Conservation (phyloP, 2,329 filamentous ascomycete species). For the Ascochyta pisi region DNA sequence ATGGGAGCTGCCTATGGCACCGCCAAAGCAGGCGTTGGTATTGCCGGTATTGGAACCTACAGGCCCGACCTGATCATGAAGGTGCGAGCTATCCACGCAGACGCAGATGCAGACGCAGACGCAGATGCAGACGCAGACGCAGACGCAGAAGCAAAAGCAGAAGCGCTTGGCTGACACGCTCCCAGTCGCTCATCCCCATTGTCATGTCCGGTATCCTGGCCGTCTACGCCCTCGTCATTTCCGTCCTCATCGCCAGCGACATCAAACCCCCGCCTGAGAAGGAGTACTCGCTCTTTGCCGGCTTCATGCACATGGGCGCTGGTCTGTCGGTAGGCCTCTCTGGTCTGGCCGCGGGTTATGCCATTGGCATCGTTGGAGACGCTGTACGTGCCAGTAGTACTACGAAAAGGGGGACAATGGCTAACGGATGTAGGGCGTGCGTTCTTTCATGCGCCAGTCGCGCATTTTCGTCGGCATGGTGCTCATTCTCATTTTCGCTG, state of each 20-base stretch:
- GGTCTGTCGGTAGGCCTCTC: slow-evolving; percentile 75
- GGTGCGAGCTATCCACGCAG: slow-evolving; percentile 56
- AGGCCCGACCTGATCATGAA: slow-evolving; percentile 91
- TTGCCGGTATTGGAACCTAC: slow-evolving; percentile 84
- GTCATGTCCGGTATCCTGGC: slow-evolving; percentile 99
- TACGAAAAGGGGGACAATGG: neutral
- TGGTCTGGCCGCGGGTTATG: slow-evolving; percentile 56
- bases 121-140: neutral
- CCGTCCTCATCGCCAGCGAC: slow-evolving; percentile 92
- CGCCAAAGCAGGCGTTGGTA: slow-evolving; percentile 87
- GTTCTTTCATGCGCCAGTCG: slow-evolving; percentile 95
- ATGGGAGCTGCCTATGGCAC: slow-evolving; percentile 85
- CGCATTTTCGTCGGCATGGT: slow-evolving; percentile 99
- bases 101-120: slow-evolving; percentile 1
- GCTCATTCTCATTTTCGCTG: slow-evolving; percentile 96
- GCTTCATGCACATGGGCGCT: slow-evolving; percentile 91
- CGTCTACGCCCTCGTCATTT: slow-evolving; percentile 95
- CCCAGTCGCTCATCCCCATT: slow-evolving; percentile 80
- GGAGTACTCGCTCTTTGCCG: slow-evolving; percentile 85
- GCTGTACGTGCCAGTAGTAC: slow-evolving; percentile 61
- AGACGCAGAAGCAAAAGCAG: neutral
- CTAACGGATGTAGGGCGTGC: slow-evolving; percentile 67
- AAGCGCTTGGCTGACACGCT: slow-evolving; percentile 25
- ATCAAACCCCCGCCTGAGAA: slow-evolving; percentile 73
- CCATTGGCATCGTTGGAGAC: slow-evolving; percentile 95